Evolutionary conservation across 306 rosid species (phyloP), one percentile per base, ranked within the genome.

Genomic region (Corylus heterophylla): DNA sequence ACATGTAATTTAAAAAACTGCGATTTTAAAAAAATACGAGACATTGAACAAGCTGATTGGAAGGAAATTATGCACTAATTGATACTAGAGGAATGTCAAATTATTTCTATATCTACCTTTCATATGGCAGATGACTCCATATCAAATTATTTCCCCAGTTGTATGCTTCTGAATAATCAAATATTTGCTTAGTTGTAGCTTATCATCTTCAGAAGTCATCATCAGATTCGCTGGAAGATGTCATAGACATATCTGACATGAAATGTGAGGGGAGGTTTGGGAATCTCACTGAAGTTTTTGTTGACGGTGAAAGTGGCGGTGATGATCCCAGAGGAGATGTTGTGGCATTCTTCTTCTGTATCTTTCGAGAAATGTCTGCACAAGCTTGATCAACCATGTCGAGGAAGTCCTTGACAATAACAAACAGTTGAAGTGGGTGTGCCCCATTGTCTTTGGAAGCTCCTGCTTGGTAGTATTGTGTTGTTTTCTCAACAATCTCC

Each of bases 401-500:
- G 31, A 90, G 86, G 80, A 95, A 95, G 79, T 87, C 92, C 67
- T 85, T 90, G 7, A 91, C 91, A 14, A 89, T 84, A 25, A 83
- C 86, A 72, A 92, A 95, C 29, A 95, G 67, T 45, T 84, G 86
- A 79, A 95, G 81, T 4, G 92, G 91, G 25, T 89, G 78, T 25
- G 81, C 64, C 74, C 80, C 81, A 45, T 76, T 81, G 45, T 85
- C 89, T 80, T 79, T 87, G n/a, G 70, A 63, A 63, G 77, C 87
- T 45, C 90, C 94, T 50, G 90, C 89, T 51, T 86, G 91, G 75
- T 87, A 93, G 76, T 88, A 95, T 71, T 88, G 90, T 0, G 87
- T 92, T 1, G 96, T 90, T 82, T 80, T 90, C 67, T 81, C 83
- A 89, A 95, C 97, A 69, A 90, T 62, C 77, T 86, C 92, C 89